Evolutionary conservation across 495 filamentous ascomycete species (phyloP).

Genomic region (Geoglossum glabrum): DNA sequence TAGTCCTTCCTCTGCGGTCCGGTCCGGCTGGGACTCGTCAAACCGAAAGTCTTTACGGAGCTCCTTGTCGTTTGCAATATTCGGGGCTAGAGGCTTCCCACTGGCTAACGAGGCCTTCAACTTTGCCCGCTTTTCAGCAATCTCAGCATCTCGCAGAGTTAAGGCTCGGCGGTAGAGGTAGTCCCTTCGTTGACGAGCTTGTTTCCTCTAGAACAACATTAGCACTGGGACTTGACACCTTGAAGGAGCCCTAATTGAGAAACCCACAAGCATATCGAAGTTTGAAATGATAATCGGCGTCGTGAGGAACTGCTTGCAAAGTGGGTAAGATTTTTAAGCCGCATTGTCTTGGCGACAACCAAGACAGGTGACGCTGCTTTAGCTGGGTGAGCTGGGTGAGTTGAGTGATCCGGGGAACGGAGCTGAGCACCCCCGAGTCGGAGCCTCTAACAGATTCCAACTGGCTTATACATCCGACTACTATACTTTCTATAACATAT

Average conservation of each 20-base stretch:
- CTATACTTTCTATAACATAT: too few relatives aligned
- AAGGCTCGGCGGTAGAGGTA: conserved; percentile 76
- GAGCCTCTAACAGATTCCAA: too few relatives aligned
- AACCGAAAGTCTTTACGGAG: conserved; percentile 83
- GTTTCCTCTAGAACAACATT: conserved; percentile 29
- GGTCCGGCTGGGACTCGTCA: conserved; percentile 55
- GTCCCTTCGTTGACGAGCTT: conserved; percentile 73
- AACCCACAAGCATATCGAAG: not conserved
- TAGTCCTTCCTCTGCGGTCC: conserved; percentile 39
- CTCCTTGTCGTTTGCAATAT: conserved; percentile 73
- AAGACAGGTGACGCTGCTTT: too few relatives aligned
- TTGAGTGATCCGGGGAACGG: too few relatives aligned
- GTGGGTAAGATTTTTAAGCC: too few relatives aligned
- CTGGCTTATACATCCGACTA: too few relatives aligned
- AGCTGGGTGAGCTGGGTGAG: too few relatives aligned
- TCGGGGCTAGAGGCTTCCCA: conserved; percentile 66
- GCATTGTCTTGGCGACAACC: too few relatives aligned
- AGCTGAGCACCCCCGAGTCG: too few relatives aligned
- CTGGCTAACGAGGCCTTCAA: conserved; percentile 68
- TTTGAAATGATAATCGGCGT: too few relatives aligned
- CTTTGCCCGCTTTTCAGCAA: conserved; percentile 72
- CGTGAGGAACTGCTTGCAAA: too few relatives aligned
- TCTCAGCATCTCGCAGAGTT: conserved; percentile 76
- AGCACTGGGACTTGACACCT: conserved; percentile 4
- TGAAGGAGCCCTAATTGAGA: not conserved